Evolutionary conservation across 2,329 filamentous ascomycete species (phyloP).

Genomic region (Exophiala oligosperma): DNA sequence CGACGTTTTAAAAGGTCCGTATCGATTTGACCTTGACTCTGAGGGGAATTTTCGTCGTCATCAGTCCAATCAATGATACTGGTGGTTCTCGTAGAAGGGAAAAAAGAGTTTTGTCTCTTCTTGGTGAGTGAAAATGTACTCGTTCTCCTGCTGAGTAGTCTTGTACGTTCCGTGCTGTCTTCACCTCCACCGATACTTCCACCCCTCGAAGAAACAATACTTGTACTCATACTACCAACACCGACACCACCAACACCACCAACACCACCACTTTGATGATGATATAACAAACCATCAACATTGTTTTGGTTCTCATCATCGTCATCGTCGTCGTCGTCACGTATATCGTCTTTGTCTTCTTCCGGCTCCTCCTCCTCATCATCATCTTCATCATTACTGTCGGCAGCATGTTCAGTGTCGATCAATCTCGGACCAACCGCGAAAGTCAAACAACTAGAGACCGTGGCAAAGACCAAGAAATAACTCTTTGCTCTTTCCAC

Average conservation of each 20-base stretch:
- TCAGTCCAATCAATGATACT: not conserved
- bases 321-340: conserved; percentile 30
- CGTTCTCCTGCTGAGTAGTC: conserved; percentile 6
- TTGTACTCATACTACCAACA: no score
- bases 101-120: conserved; percentile 50
- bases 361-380: conserved; percentile 37
- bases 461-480: conserved; percentile 65
- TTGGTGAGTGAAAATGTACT: conserved; percentile 32
- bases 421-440: conserved; percentile 62
- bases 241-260: no score
- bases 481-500: conserved; percentile 64
- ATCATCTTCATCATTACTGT: conserved; percentile 29
- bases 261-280: no score
- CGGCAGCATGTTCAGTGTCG: conserved; percentile 42
- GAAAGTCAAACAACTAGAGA: conserved; percentile 65
- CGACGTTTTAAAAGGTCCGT: conserved; percentile 16
- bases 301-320: conserved; percentile 13
- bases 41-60: not conserved
- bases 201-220: no score
- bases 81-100: conserved; percentile 39
- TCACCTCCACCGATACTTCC: not conserved
- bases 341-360: no score
- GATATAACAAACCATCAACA: conserved; percentile 7
- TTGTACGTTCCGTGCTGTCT: conserved; percentile 22
- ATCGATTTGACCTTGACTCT: not conserved